phyloP scores from a whole-genome alignment of 805 yeast species.

The Yarrowia sp. region DNA sequence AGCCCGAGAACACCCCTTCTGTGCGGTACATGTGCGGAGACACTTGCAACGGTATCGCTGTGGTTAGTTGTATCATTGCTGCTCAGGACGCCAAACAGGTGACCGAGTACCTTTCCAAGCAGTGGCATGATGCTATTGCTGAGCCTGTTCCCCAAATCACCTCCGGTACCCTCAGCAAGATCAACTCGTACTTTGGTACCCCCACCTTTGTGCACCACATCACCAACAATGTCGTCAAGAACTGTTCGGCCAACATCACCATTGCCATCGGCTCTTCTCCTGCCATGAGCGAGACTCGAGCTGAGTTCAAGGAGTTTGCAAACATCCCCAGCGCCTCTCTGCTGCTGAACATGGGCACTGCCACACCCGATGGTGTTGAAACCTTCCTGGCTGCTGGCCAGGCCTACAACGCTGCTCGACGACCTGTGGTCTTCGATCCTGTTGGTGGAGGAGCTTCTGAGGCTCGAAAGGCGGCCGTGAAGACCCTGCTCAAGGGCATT shows the following conservation, averaged over 20 bases:
- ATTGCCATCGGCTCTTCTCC: constrained; percentile 88
- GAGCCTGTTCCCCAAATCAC: neutral
- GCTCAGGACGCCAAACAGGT: constrained; percentile 60
- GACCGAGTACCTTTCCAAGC: constrained; percentile 52
- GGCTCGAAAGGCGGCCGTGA: constrained; percentile 60
- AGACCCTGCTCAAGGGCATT: constrained; percentile 61
- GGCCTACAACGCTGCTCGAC: constrained; percentile 62
- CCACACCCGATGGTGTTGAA: constrained; percentile 55
- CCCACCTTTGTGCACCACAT: constrained; percentile 75
- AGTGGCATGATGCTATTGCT: constrained; percentile 41
- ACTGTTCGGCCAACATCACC: constrained; percentile 85
- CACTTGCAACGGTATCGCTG: constrained; percentile 75
- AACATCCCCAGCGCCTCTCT: constrained; percentile 60
- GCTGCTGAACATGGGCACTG: constrained; percentile 78
- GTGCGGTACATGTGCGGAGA: constrained; percentile 54
- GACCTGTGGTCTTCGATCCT: constrained; percentile 83
- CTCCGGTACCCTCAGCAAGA: neutral
- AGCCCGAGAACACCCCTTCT: constrained; percentile 64
- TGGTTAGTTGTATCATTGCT: constrained; percentile 87
- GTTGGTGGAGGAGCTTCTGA: constrained; percentile 90
- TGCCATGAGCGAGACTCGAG: constrained; percentile 77
- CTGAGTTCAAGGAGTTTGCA: constrained; percentile 74
- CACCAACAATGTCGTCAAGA: constrained; percentile 87
- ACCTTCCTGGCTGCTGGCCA: constrained; percentile 60
- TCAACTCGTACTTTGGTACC: neutral